Percentiles rank a stretch among this genome's conserved stretches.
phyloP scores from a whole-genome alignment of 345 rosid genomes.

The Salix viminalis region DNA sequence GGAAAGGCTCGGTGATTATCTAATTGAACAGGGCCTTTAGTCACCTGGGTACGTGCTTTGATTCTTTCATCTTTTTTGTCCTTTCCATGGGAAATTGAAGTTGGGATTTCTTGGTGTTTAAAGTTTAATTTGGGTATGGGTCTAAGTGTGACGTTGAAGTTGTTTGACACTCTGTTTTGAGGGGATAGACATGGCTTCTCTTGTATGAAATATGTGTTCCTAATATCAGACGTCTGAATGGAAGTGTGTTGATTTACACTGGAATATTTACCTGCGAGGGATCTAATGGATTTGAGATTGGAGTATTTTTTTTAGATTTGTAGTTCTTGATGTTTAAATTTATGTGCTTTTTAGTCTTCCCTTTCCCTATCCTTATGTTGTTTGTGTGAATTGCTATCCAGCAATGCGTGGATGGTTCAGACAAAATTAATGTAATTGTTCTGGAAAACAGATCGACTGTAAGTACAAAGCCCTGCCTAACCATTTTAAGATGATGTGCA shows the following conservation, averaged over 20 bases:
- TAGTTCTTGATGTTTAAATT: not conserved
- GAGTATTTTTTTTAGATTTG: not conserved
- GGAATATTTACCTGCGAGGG: not conserved
- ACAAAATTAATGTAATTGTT: not conserved
- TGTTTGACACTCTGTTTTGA: not conserved
- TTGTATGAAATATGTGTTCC: not conserved
- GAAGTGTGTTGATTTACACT: not conserved
- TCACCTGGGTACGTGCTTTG: not conserved
- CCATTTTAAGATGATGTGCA: no score
- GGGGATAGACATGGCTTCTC: not conserved
- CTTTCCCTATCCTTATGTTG: not conserved
- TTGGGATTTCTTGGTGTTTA: constrained; percentile 3
- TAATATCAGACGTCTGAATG: constrained; percentile 1
- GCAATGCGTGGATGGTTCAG: not conserved
- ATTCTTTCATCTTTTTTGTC: not conserved
- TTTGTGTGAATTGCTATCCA: not conserved
- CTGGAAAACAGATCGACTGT: not conserved
- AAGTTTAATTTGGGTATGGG: not conserved
- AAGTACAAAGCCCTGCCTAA: no score
- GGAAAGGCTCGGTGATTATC: constrained; percentile 80
- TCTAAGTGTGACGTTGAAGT: not conserved
- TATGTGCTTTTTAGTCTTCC: not conserved
- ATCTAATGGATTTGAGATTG: not conserved
- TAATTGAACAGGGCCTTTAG: constrained; percentile 14
- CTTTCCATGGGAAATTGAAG: not conserved